These are phyloP conservation scores for Fusarium sp. DNA, from an alignment of 2,329 filamentous ascomycete genomes.

Conservation along the genomic window DNA sequence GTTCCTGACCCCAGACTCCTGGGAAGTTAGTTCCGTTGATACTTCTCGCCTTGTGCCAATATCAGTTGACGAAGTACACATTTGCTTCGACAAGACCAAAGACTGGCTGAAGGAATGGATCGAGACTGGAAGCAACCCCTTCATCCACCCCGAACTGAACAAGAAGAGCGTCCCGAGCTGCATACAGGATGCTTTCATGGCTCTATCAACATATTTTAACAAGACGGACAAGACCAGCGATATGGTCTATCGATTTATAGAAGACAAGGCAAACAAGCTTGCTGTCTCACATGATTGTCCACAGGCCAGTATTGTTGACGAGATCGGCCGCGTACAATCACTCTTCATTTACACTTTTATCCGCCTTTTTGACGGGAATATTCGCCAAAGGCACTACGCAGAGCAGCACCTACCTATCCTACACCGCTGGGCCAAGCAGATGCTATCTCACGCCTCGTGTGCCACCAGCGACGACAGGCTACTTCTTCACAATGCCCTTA, in stretches of 20 bases:
- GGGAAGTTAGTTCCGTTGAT: slow-evolving; percentile 5
- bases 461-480: slow-evolving; percentile 12
- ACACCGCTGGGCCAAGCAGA: slow-evolving; percentile 27
- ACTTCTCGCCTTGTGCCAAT: slow-evolving; percentile 4
- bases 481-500: slow-evolving; percentile 17
- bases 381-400: slow-evolving; percentile 37
- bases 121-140: slow-evolving; percentile 19
- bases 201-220: slow-evolving; percentile 21
- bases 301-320: not conserved
- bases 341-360: slow-evolving; percentile 40
- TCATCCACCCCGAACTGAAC: slow-evolving; percentile 25
- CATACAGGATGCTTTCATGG: slow-evolving; percentile 25
- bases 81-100: slow-evolving; percentile 6
- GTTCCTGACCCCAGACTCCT: slow-evolving; percentile 22
- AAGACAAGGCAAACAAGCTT: slow-evolving; percentile 16
- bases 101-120: slow-evolving; percentile 28
- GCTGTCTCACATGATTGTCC: not conserved
- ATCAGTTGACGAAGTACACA: not conserved
- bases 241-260: slow-evolving; percentile 20
- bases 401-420: slow-evolving; percentile 34
- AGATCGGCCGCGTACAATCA: slow-evolving; percentile 37
- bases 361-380: slow-evolving; percentile 40
- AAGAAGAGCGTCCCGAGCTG: slow-evolving; percentile 8
- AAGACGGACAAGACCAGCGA: slow-evolving; percentile 25
- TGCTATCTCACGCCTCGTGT: slow-evolving; percentile 1